Evolutionary conservation across 257 asterid genomes (phyloP).

Genomic region (Nicotiana attenuata): DNA sequence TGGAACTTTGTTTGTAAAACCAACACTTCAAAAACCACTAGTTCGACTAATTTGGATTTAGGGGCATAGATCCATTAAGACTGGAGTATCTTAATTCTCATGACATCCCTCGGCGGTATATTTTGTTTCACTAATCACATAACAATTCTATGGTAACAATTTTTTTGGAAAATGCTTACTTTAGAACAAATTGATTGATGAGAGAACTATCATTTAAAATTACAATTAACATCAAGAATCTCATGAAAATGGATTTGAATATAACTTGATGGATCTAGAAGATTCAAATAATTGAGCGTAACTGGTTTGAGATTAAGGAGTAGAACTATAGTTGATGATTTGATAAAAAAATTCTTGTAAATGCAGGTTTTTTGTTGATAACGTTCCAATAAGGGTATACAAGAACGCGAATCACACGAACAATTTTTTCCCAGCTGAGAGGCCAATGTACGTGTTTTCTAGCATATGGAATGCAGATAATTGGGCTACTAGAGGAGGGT

Average conservation of each 20-base stretch:
- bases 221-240: background rate
- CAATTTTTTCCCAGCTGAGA: slow-evolving; percentile 73
- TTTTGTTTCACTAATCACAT: background rate
- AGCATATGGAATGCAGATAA: slow-evolving; percentile 99
- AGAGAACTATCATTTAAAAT: background rate
- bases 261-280: background rate
- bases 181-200: background rate
- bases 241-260: background rate
- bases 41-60: background rate
- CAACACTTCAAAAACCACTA: no score
- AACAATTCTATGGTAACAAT: background rate
- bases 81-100: no score
- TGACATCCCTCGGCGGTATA: background rate
- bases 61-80: background rate
- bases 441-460: slow-evolving; percentile 90
- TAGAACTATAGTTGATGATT: background rate
- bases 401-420: slow-evolving; percentile 87
- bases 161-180: background rate
- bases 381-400: slow-evolving; percentile 71
- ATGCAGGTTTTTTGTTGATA: slow-evolving; percentile 72
- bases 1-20: no score
- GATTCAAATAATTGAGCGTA: background rate
- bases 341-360: background rate
- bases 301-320: background rate
- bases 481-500: slow-evolving; percentile 96